Conservation (phyloP, 202 grass and related monocot genomes). For the Panicum virgatum region DNA sequence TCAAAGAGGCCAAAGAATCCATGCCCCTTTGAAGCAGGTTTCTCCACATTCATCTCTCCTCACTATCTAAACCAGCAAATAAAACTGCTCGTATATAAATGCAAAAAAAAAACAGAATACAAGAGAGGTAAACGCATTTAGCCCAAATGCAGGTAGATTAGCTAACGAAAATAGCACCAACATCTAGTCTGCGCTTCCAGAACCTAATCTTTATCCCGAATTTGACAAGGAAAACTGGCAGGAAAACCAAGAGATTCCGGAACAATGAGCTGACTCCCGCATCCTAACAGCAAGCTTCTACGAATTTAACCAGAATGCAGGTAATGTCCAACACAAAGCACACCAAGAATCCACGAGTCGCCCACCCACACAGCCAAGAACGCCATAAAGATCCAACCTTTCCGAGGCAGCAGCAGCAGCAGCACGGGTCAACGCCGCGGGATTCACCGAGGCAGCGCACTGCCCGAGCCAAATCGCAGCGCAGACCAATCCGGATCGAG, state of each 20-base stretch:
- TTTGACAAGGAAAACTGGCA: constrained; percentile 24
- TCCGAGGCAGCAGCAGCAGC: not conserved
- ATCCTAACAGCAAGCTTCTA: not conserved
- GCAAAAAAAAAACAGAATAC: constrained; percentile 21
- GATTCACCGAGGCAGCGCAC: constrained; percentile 22
- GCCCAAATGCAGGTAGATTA: constrained; percentile 25
- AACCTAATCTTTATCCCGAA: constrained; percentile 23
- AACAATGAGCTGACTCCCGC: not conserved
- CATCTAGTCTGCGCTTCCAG: not conserved
- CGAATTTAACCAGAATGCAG: constrained; percentile 37
- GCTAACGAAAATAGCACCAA: not conserved
- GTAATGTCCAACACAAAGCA: constrained; percentile 22
- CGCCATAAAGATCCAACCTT: constrained; percentile 47
- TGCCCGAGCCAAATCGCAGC: constrained; percentile 30
- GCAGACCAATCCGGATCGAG: constrained; percentile 37
- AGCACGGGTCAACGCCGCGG: constrained; percentile 36
- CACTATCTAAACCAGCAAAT: constrained; percentile 27
- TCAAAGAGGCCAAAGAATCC: constrained; percentile 82
- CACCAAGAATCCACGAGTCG: constrained; percentile 7
- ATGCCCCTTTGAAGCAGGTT: constrained; percentile 63
- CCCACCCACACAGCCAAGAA: constrained; percentile 1
- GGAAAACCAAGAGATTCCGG: not conserved
- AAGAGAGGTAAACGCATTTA: constrained; percentile 15
- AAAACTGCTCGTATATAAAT: constrained; percentile 28
- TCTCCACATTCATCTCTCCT: constrained; percentile 74